Percentiles rank a stretch among this genome's conserved stretches.
These are phyloP conservation scores for Filosporella fistucella DNA, from an alignment of 495 filamentous ascomycete species.

Conservation along the genomic window DNA sequence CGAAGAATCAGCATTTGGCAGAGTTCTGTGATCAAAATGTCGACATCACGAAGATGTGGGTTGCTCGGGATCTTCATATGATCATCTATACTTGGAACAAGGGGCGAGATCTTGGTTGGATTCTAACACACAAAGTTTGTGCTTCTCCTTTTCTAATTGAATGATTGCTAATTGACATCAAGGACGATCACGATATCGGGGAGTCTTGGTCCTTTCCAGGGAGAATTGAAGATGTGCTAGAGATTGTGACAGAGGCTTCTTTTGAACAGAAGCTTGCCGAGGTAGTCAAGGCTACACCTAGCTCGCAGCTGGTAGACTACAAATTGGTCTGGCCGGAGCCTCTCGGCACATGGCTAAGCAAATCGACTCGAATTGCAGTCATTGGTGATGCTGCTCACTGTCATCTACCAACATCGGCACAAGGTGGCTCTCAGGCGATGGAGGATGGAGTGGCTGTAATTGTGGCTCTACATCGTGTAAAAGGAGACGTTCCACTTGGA, in stretches of 20 bases:
- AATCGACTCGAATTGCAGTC: conserved; percentile 14
- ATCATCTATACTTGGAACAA: conserved; percentile 57
- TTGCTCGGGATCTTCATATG: conserved; percentile 62
- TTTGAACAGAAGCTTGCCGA: conserved; percentile 55
- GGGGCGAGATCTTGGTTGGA: conserved; percentile 65
- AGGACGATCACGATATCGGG: conserved; percentile 50
- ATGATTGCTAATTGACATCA: not conserved
- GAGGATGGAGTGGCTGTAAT: conserved; percentile 17
- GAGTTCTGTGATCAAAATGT: conserved; percentile 11
- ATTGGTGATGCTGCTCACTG: conserved; percentile 12
- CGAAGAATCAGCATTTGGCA: conserved; percentile 34
- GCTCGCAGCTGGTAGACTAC: conserved; percentile 52
- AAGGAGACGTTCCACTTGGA: not conserved
- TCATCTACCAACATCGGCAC: conserved; percentile 9
- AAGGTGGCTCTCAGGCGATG: conserved; percentile 16
- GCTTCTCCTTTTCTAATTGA: not conserved
- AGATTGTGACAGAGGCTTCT: conserved; percentile 55
- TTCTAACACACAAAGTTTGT: conserved; percentile 51
- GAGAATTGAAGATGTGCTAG: conserved; percentile 54
- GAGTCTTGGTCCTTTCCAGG: conserved; percentile 65
- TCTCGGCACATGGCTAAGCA: conserved; percentile 59
- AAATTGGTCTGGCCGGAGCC: conserved; percentile 71
- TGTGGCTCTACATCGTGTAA: conserved; percentile 11
- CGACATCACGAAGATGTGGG: conserved; percentile 48
- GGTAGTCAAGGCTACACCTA: conserved; percentile 52